Conservation (phyloP, 2,329 filamentous ascomycete species). For the Aureobasidium mangrovei region DNA sequence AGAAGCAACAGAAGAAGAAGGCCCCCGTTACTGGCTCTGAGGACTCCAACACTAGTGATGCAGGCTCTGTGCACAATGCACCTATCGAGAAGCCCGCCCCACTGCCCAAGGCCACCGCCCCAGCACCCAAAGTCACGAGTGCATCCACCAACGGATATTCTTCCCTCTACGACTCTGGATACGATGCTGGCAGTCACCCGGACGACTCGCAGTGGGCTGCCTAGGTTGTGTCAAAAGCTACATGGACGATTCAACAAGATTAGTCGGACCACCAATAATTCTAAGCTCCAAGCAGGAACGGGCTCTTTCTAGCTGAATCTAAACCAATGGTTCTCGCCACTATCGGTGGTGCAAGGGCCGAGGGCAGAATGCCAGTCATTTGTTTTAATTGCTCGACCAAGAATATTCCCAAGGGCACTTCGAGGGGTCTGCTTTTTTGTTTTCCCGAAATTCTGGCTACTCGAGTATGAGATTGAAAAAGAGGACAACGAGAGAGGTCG, state of each 20-base stretch:
- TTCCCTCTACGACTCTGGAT: conserved; percentile 10
- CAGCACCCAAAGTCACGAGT: conserved; percentile 6
- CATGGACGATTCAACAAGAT: neutral
- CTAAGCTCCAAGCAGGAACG: no score
- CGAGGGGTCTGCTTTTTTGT: no score
- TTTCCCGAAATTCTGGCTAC: no score
- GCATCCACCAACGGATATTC: conserved; percentile 17
- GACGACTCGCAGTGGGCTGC: conserved; percentile 32
- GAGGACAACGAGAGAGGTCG: no score
- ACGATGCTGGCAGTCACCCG: conserved; percentile 22
- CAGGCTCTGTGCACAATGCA: conserved; percentile 9
- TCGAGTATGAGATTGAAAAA: no score
- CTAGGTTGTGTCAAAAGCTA: neutral
- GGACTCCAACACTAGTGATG: conserved; percentile 14
- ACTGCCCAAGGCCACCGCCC: conserved; percentile 5
- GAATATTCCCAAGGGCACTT: no score
- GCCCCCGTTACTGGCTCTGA: neutral
- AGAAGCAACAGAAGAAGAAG: conserved; percentile 48
- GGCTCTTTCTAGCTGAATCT: no score
- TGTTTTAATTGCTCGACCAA: no score
- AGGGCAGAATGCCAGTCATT: no score
- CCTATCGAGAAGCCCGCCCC: conserved; percentile 13
- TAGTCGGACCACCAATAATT: no score
- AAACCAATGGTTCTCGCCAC: no score
- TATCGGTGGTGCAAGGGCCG: no score